phyloP scores from a whole-genome alignment of 2,329 filamentous ascomycete genomes.

The Pseudogymnoascus verrucosus region DNA sequence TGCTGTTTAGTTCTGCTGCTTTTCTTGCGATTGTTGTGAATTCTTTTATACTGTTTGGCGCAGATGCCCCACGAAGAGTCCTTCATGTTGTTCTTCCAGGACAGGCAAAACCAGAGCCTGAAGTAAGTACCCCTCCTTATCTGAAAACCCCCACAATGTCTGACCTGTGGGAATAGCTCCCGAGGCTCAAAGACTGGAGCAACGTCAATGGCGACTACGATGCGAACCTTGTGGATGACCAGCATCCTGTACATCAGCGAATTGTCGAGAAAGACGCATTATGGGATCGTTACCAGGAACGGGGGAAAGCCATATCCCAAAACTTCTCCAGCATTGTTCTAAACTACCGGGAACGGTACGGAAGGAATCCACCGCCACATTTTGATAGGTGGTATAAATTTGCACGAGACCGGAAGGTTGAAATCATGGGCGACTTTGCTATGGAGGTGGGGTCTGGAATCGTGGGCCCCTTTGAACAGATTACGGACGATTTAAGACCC shows the following conservation, averaged over 20 bases:
- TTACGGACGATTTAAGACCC: slow-evolving; percentile 53
- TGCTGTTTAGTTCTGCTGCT: slow-evolving; percentile 18
- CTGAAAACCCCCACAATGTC: slow-evolving; percentile 11
- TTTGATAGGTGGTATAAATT: slow-evolving; percentile 53
- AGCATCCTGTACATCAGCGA: slow-evolving; percentile 23
- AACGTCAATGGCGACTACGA: slow-evolving; percentile 21
- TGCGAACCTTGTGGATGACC: slow-evolving; percentile 22
- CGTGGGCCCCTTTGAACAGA: slow-evolving; percentile 37
- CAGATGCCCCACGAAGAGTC: slow-evolving; percentile 21
- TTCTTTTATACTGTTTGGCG: slow-evolving; percentile 20
- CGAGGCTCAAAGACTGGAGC: slow-evolving; percentile 21
- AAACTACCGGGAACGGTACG: slow-evolving; percentile 47
- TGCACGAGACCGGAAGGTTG: slow-evolving; percentile 42
- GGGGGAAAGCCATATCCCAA: slow-evolving; percentile 30
- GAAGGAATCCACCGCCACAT: slow-evolving; percentile 55
- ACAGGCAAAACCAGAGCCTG: slow-evolving; percentile 11
- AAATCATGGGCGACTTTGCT: slow-evolving; percentile 51
- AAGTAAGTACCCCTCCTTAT: slow-evolving; percentile 13
- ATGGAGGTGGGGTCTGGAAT: not conserved
- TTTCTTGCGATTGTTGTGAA: slow-evolving; percentile 22
- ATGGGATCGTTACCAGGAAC: slow-evolving; percentile 24
- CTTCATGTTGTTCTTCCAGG: slow-evolving; percentile 21
- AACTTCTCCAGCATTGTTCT: slow-evolving; percentile 44
- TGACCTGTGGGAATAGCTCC: slow-evolving; percentile 15
- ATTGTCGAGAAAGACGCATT: slow-evolving; percentile 16